Base-by-base conservation (phyloP, 352 stramenopile species). In the Stramenopiles sp. region DNA sequence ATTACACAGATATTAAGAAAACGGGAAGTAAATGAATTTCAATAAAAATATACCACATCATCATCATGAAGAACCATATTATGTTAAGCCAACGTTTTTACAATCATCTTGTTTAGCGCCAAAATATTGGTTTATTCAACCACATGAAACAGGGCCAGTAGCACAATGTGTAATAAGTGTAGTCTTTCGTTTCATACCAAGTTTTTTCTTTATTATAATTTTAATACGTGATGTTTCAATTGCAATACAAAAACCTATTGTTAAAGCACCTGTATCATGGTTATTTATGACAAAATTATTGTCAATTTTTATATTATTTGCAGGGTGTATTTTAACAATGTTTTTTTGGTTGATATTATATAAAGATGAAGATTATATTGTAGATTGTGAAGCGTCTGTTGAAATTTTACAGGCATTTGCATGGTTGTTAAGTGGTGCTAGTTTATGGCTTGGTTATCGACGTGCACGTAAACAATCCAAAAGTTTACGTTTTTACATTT, bases 291-390 rank as follows among this genome's bases (percentile, higher is more conserved):
- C 27, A 27, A 69, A 69, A 69, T 23, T 69, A 20, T 69, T 69
- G 53, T 23, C 20, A 23, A 23, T 20, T 27, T 20, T 69, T 20
- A 20, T 69, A 69, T 69, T 69, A 27, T 27, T 69, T 69, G 20
- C 27, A 23, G 27, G 20, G 20, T 69, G 53, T 27, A 20, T 69
- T 20, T 23, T 69, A 27, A 27, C 20, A 23, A 23, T 69, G 53
- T 20, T 20, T 20, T 27, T 69, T 20, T 69, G 53, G 53, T 20
- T 69, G 20, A 23, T 27, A 23, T 69, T 69, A 27, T 69, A 69
- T 69, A 69, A 69, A 69, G 27, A 69, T 69, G 53, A 69, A 27
- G 53, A 69, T 69, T 69, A 69, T 69, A 27, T 69, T 20, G 53
- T 69, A 23, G 20, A 23, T 23, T 23, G 27, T 27, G 53, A 69